phyloP scores from a whole-genome alignment of 768 basidiomycete genomes.

The Trametes elegans region DNA sequence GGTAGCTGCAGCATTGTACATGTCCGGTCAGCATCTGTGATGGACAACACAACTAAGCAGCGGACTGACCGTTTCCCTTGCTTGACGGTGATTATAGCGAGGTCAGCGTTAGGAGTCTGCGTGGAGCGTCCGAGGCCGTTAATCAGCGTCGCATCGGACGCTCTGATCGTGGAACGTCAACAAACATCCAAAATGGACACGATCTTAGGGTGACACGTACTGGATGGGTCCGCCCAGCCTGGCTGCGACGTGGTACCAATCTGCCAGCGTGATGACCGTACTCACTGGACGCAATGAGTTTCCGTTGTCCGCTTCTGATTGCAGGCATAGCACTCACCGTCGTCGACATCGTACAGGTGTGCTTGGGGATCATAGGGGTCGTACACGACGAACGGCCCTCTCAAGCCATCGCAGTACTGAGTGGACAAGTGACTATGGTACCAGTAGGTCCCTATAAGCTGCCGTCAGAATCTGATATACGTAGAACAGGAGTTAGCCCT shows the following conservation, averaged over 20 bases:
- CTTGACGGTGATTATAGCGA: slow-evolving; percentile 19
- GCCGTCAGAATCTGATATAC: no score
- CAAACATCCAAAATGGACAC: slow-evolving; percentile 12
- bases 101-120: not conserved
- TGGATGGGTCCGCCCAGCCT: slow-evolving; percentile 2
- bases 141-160: slow-evolving; percentile 22
- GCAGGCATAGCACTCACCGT: not conserved
- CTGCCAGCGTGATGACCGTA: slow-evolving; percentile 43
- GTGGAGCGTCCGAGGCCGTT: slow-evolving; percentile 12
- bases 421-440: slow-evolving; percentile 38
- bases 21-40: not conserved
- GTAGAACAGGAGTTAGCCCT: not conserved
- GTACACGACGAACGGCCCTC: slow-evolving; percentile 30
- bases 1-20: slow-evolving; percentile 28
- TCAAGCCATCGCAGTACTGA: slow-evolving; percentile 39
- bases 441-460: slow-evolving; percentile 25
- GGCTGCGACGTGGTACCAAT: slow-evolving; percentile 35
- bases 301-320: not conserved
- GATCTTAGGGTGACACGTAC: not conserved
- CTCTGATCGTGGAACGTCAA: not conserved
- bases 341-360: slow-evolving; percentile 22
- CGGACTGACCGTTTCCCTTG: slow-evolving; percentile 11
- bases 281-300: slow-evolving; percentile 25
- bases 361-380: slow-evolving; percentile 23
- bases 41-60: not conserved